Evolutionary conservation across 306 rosid genomes (phyloP), one percentile per base, ranked within the genome.

Genomic region (Geum urbanum): DNA sequence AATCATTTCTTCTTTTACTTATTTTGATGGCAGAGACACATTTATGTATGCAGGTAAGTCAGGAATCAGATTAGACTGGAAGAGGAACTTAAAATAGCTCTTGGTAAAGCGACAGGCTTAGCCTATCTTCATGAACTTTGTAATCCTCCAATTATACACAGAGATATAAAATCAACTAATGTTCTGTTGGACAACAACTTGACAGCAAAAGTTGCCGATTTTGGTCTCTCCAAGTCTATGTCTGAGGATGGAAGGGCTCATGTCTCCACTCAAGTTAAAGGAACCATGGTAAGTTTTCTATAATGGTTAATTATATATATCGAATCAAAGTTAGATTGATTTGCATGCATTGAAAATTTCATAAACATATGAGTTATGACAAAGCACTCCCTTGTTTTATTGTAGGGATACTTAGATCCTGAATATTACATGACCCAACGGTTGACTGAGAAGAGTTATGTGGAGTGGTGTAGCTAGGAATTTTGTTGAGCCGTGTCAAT

Each of bases 101-200:
- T 84, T 63, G 95, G 90, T 66, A 77, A 92, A n/a, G 96, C 96
- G 0, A 86, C 87, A 77, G 97, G 96, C 3, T 76, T 92, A 63
- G 72, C 88, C 16, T 89, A 89, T 80, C 95, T 89, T 14, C 97
- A 92, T 69, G 96, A 87, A 54, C 88, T 44, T 41, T 95, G 95
- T 15, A 78, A 86, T 47, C 96, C 96, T 59, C 86, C 96, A 8
- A 89, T 87, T 60, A 92, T 87, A 72, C 96, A 92, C 41, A 80
- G 96, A 73, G 96, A 92, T 78, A 74, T 89, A n/a, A 92, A 92
- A 80, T 89, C 98, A 53, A 75, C 78, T 63, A 92, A 92, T 72
- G 87, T 92, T 46, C 79, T 92, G 13, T 77, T 89, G 24, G 98
- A 92, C 48, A 90, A 87, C 6, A 70, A 43, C 60, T 71, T 87